Percentiles rank a stretch among this genome's conserved stretches.
phyloP scores from a whole-genome alignment of 2,329 filamentous ascomycete species.

The Pseudonectria foliicola region DNA sequence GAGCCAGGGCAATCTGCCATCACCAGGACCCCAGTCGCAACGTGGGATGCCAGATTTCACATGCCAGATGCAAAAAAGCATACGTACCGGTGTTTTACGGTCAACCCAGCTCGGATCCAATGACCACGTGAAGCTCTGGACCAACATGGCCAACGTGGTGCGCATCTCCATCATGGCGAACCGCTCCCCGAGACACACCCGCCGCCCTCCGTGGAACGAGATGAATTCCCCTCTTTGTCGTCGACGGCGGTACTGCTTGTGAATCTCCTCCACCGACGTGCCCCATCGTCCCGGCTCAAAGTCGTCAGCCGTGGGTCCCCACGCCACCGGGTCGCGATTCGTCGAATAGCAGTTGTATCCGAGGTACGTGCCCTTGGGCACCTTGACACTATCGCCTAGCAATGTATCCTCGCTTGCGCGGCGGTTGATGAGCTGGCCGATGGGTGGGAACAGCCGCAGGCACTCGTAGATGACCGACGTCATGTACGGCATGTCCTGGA shows the following conservation, averaged over 20 bases:
- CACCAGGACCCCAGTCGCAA: no score
- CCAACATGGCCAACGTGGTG: constrained; percentile 25
- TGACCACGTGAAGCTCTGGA: constrained; percentile 22
- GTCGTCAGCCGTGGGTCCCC: constrained; percentile 27
- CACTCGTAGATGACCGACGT: constrained; percentile 38
- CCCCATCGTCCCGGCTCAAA: constrained; percentile 36
- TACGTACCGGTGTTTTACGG: constrained; percentile 27
- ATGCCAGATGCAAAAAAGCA: neutral
- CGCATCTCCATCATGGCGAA: constrained; percentile 33
- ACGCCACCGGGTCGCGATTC: constrained; percentile 26
- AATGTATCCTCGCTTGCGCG: constrained; percentile 19
- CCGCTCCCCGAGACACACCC: constrained; percentile 34
- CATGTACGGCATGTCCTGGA: constrained; percentile 32
- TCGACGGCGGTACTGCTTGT: constrained; percentile 26
- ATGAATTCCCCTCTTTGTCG: constrained; percentile 32
- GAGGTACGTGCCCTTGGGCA: constrained; percentile 31
- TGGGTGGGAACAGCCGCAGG: constrained; percentile 41
- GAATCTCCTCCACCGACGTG: constrained; percentile 25
- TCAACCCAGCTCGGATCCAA: constrained; percentile 25
- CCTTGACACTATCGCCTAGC: constrained; percentile 23
- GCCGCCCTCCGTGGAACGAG: constrained; percentile 33
- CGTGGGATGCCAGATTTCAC: no score
- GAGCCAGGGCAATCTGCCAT: no score
- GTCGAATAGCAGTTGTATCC: constrained; percentile 35
- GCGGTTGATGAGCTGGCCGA: constrained; percentile 42